These are phyloP conservation scores for Gonapodya sp. DNA, from an alignment of 192 early-diverging fungal genomes.

Conservation along the genomic window DNA sequence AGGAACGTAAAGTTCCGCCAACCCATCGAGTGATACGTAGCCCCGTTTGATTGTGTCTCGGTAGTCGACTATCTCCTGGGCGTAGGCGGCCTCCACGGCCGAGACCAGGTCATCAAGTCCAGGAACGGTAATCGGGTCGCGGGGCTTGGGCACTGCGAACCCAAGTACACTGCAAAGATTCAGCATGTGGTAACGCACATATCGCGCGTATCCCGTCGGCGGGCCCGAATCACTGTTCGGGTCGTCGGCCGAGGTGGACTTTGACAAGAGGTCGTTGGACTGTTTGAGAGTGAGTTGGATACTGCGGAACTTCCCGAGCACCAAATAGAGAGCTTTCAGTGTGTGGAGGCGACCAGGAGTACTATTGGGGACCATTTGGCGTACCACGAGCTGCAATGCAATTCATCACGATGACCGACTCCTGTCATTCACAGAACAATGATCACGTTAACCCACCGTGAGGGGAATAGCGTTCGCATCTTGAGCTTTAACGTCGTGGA, in stretches of 20 bases:
- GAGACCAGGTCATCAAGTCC: conserved; percentile 26
- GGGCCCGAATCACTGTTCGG: not conserved
- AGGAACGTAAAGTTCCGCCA: conserved; percentile 30
- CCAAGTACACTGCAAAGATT: conserved; percentile 13
- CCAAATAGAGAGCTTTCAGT: conserved; percentile 4
- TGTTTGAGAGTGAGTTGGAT: conserved; percentile 13
- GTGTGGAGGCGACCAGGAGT: not conserved
- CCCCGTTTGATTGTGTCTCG: conserved; percentile 19
- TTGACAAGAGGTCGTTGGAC: conserved; percentile 9
- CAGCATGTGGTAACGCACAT: conserved; percentile 17
- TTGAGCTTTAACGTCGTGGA: not conserved
- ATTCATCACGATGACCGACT: too few species aligned
- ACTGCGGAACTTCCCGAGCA: conserved; percentile 18
- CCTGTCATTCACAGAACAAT: too few species aligned
- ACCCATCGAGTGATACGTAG: conserved; percentile 24
- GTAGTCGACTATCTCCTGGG: conserved; percentile 15
- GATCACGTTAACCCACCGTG: too few species aligned
- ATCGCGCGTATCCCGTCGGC: conserved; percentile 6
- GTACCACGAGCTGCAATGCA: not conserved
- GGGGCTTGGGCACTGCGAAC: conserved; percentile 14
- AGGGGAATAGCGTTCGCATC: not conserved
- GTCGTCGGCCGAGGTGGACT: not conserved
- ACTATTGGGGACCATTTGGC: not conserved
- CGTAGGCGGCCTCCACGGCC: conserved; percentile 19
- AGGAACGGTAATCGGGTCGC: conserved; percentile 16